Conservation (phyloP, 139 green algal species). For the Protoeuglena noctilucae region DNA sequence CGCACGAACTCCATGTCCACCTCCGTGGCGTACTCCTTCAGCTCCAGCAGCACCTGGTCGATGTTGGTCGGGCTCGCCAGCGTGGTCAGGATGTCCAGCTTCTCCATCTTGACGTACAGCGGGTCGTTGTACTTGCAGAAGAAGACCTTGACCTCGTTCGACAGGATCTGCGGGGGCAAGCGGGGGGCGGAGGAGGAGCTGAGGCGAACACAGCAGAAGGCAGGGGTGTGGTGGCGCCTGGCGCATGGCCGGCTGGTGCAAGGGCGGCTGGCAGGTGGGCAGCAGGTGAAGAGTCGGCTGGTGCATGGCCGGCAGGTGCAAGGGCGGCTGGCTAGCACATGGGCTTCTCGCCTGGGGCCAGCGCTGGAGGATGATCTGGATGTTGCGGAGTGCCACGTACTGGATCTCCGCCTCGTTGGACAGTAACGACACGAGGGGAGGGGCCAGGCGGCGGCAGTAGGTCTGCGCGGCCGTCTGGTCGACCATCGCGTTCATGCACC, state of each 20-base stretch:
- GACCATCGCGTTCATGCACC: conserved; percentile 2
- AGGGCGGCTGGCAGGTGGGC: too few relatives aligned
- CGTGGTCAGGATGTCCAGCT: conserved; percentile 96
- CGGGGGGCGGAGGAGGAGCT: too few relatives aligned
- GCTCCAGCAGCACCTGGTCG: conserved; percentile 94
- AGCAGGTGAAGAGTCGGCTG: background rate
- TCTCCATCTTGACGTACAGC: conserved; percentile 98
- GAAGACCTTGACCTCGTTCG: conserved; percentile 94
- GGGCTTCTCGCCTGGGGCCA: conserved; percentile 37
- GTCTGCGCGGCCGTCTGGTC: background rate
- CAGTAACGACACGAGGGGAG: conserved; percentile 92
- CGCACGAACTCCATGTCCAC: conserved; percentile 98
- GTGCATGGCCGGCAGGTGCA: too few relatives aligned
- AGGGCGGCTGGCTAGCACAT: too few relatives aligned
- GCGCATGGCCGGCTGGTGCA: too few relatives aligned
- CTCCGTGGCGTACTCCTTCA: conserved; percentile 98
- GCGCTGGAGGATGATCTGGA: conserved; percentile 87
- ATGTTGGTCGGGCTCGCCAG: conserved; percentile 79
- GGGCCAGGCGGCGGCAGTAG: conserved; percentile 65
- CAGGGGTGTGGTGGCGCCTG: too few relatives aligned
- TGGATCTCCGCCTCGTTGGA: conserved; percentile 85
- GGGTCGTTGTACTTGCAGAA: conserved; percentile 99
- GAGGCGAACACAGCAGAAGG: too few relatives aligned
- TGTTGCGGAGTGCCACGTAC: conserved; percentile 96
- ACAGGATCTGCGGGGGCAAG: conserved; percentile 23